Conservation (phyloP, 1,284 basidiomycete genomes). For the Leccinum fallax region DNA sequence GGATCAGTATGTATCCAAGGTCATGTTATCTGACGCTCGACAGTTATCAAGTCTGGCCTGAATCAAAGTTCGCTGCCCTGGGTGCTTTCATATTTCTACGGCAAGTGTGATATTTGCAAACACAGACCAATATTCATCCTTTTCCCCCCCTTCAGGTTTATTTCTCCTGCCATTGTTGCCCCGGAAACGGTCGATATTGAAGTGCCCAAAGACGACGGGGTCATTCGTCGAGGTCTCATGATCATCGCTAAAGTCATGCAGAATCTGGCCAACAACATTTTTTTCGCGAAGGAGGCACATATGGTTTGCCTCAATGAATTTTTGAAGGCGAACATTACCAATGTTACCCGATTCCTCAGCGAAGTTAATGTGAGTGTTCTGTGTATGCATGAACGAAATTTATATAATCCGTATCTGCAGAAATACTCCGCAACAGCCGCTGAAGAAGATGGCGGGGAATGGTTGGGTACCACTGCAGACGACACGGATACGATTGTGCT, state of each 20-base stretch:
- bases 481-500: conserved; percentile 81
- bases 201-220: conserved; percentile 61
- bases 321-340: conserved; percentile 74
- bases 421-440: conserved; percentile 52
- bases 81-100: conserved; percentile 92
- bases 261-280: conserved; percentile 90
- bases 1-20: conserved; percentile 29
- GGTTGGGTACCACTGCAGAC: conserved; percentile 74
- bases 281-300: conserved; percentile 86
- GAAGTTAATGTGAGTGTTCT: conserved; percentile 67
- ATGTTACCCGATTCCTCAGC: conserved; percentile 81
- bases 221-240: conserved; percentile 77
- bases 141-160: conserved; percentile 53
- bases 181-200: conserved; percentile 86
- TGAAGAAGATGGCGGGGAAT: conserved; percentile 67
- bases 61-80: conserved; percentile 82
- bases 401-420: conserved; percentile 37
- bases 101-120: conserved; percentile 37
- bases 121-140: conserved; percentile 5
- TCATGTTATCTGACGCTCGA: conserved; percentile 18
- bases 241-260: conserved; percentile 90
- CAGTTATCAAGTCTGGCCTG: conserved; percentile 70
- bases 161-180: conserved; percentile 84
- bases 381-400: neutral
- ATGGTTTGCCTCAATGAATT: conserved; percentile 85